Conservation (phyloP, 1,284 basidiomycete species). For the Athelia sp. region DNA sequence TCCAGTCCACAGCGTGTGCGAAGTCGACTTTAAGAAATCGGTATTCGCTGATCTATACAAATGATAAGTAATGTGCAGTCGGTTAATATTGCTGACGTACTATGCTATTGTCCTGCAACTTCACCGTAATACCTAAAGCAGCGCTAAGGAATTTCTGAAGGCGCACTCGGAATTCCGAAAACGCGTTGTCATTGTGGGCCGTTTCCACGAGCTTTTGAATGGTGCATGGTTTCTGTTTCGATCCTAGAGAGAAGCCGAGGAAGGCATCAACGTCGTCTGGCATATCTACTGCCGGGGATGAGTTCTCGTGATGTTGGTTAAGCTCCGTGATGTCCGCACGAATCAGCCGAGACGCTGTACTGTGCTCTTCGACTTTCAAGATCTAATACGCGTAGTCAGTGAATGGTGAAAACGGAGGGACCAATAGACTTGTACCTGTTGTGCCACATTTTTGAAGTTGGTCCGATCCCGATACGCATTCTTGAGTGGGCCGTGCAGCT, state of each 20-base stretch:
- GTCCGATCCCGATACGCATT: constrained; percentile 19
- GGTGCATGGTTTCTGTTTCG: too few species aligned
- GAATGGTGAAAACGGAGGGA: not conserved
- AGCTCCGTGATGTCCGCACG: constrained; percentile 11
- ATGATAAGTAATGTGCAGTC: constrained; percentile 6
- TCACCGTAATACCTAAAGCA: constrained; percentile 12
- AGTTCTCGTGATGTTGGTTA: constrained; percentile 7
- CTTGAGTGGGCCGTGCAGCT: constrained; percentile 24
- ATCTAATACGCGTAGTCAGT: constrained; percentile 16
- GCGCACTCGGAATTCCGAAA: constrained; percentile 14
- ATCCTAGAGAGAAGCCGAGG: too few species aligned
- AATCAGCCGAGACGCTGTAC: constrained; percentile 11
- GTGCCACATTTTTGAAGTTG: constrained; percentile 28
- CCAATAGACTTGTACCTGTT: constrained; percentile 20
- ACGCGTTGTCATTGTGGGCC: constrained; percentile 9
- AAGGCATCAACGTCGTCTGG: too few species aligned
- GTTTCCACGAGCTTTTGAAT: not conserved
- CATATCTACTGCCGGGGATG: too few species aligned
- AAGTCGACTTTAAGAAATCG: constrained; percentile 22
- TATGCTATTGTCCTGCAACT: constrained; percentile 2
- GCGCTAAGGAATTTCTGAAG: constrained; percentile 15
- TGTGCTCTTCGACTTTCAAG: constrained; percentile 17
- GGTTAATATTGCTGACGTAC: constrained; percentile 9
- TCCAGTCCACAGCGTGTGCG: constrained; percentile 20
- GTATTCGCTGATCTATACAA: constrained; percentile 18